phyloP scores from a whole-genome alignment of 148 eudicot species.

The Nepenthes mirabilis region DNA sequence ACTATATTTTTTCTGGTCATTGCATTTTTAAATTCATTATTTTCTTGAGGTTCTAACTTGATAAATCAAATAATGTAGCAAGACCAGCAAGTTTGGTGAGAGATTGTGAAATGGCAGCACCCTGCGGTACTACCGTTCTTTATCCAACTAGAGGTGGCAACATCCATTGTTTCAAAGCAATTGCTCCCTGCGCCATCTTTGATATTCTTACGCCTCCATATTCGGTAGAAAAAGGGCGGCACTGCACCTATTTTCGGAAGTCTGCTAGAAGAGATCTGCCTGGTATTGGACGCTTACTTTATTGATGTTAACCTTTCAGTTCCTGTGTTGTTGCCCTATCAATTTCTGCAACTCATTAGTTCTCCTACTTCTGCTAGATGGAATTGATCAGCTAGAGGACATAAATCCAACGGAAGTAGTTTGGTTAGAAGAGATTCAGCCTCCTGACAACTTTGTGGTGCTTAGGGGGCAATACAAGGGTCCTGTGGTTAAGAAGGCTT shows the following conservation, averaged over 20 bases:
- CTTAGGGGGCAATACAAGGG: conserved; percentile 33
- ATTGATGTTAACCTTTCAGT: neutral
- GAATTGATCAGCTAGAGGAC: conserved; percentile 23
- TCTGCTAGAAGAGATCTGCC: conserved; percentile 24
- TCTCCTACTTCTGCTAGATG: conserved; percentile 17
- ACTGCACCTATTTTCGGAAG: conserved; percentile 56
- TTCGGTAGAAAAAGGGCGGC: conserved; percentile 77
- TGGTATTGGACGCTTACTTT: conserved; percentile 14
- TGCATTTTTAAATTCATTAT: neutral
- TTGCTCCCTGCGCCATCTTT: conserved; percentile 86
- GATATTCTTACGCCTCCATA: conserved; percentile 96
- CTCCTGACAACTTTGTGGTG: conserved; percentile 36
- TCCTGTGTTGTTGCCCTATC: neutral
- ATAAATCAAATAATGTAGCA: conserved; percentile 20
- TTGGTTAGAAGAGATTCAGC: conserved; percentile 39
- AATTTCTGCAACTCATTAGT: neutral
- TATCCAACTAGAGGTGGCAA: conserved; percentile 87
- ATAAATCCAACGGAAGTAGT: conserved; percentile 20
- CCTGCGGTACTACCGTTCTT: conserved; percentile 69
- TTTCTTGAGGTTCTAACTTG: conserved; percentile 2
- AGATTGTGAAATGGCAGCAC: conserved; percentile 78
- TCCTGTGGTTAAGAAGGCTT: conserved; percentile 27
- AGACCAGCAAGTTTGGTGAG: conserved; percentile 70
- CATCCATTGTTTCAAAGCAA: conserved; percentile 83
- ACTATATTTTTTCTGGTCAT: too few relatives aligned